phyloP scores from a whole-genome alignment of 2,329 filamentous ascomycete genomes.

The Whalleya microplaca region DNA sequence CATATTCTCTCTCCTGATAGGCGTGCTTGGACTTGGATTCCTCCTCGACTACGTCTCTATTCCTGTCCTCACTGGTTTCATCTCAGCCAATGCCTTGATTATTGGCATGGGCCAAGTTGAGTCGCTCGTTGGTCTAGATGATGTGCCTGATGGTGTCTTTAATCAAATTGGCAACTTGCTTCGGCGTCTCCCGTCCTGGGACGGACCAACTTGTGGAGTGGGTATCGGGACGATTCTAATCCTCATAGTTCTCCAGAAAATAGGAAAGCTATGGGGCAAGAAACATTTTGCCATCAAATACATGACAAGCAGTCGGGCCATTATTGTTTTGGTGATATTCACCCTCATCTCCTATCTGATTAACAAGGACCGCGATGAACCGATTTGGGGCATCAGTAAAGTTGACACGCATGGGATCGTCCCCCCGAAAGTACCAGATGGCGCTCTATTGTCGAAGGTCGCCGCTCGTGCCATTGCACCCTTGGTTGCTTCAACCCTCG shows the following conservation, averaged over 20 bases:
- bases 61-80: constrained; percentile 67
- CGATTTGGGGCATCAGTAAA: constrained; percentile 62
- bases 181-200: constrained; percentile 56
- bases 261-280: constrained; percentile 62
- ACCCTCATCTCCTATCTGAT: constrained; percentile 66
- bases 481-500: constrained; percentile 63
- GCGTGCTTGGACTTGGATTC: constrained; percentile 66
- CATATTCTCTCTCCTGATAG: constrained; percentile 60
- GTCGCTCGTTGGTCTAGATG: constrained; percentile 60
- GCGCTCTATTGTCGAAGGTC: constrained; percentile 54
- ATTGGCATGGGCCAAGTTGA: constrained; percentile 69
- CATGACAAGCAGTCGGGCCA: constrained; percentile 62
- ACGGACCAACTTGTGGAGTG: constrained; percentile 61
- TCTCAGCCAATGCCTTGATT: constrained; percentile 67
- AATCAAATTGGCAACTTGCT: constrained; percentile 64
- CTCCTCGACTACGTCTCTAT: constrained; percentile 68
- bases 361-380: constrained; percentile 55
- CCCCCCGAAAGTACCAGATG: constrained; percentile 51
- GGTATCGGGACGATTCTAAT: constrained; percentile 62
- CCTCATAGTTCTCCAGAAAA: constrained; percentile 58
- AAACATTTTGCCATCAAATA: constrained; percentile 62
- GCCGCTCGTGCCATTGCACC: constrained; percentile 60
- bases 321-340: constrained; percentile 63
- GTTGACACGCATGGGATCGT: constrained; percentile 59
- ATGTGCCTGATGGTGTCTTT: constrained; percentile 54